These are phyloP conservation scores for Rubus idaeus DNA, from an alignment of 306 rosid genomes.

Conservation along the genomic window DNA sequence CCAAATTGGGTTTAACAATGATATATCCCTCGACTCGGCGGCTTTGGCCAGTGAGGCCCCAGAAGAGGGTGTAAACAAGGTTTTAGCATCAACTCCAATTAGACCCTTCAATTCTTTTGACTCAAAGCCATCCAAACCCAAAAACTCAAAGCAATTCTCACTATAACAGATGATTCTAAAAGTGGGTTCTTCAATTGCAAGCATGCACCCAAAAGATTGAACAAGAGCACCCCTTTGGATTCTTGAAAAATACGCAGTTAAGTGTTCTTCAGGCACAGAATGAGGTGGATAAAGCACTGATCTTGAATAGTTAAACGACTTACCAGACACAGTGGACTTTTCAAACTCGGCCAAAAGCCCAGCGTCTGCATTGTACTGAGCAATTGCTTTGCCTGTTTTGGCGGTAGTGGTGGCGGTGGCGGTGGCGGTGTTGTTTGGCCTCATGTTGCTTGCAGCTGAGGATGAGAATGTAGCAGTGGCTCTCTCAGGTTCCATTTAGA, in stretches of 20 bases:
- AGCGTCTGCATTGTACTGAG: constrained; percentile 69
- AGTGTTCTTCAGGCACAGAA: constrained; percentile 60
- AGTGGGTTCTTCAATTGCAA: constrained; percentile 57
- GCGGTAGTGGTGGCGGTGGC: not conserved
- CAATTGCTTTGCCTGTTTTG: constrained; percentile 35
- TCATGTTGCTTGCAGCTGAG: constrained; percentile 52
- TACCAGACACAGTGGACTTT: constrained; percentile 55
- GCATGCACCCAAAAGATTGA: constrained; percentile 77
- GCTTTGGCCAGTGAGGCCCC: constrained; percentile 62
- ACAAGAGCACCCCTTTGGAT: constrained; percentile 77
- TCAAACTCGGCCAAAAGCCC: constrained; percentile 63
- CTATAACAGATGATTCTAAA: constrained; percentile 59
- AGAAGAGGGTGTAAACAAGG: constrained; percentile 65
- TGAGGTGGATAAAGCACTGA: constrained; percentile 42
- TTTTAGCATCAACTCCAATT: constrained; percentile 61
- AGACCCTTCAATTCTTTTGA: constrained; percentile 26
- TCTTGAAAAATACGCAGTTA: constrained; percentile 50
- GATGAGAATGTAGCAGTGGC: constrained; percentile 34
- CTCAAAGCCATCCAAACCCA: constrained; percentile 49
- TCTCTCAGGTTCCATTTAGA: constrained; percentile 37
- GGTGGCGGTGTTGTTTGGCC: constrained; percentile 1
- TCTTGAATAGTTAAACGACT: constrained; percentile 63
- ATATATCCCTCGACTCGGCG: constrained; percentile 51
- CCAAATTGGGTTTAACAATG: constrained; percentile 71
- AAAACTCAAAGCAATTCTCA: constrained; percentile 59